Evolutionary conservation across 129 eudicot genomes (phyloP).

Genomic region (Chrysanthemum lavandulifolium): DNA sequence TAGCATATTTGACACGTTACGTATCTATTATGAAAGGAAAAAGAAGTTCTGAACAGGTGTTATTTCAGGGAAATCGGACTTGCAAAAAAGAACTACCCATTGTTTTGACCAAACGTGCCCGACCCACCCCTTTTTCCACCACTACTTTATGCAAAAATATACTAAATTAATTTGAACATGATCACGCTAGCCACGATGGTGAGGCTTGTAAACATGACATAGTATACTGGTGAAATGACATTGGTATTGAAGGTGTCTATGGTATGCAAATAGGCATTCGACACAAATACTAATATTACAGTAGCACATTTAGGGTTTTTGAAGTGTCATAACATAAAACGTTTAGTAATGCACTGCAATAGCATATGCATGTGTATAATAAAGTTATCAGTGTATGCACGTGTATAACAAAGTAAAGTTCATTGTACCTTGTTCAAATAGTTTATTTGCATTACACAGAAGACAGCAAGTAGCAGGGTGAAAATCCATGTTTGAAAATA

Average conservation of each 20-base stretch:
- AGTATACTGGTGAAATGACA: conserved; percentile 85
- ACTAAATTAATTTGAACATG: conserved; percentile 74
- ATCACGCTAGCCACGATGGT: conserved; percentile 90
- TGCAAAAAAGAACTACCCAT: too few species aligned
- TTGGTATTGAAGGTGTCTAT: conserved; percentile 76
- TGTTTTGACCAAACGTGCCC: too few species aligned
- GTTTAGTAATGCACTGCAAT: neutral
- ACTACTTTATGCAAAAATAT: neutral
- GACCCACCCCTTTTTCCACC: neutral
- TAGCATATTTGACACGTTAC: too few species aligned
- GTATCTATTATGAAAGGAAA: too few species aligned
- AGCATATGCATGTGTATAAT: too few species aligned
- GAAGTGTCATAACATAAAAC: neutral
- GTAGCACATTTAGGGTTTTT: neutral
- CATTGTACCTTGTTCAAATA: conserved; percentile 75
- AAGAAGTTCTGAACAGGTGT: neutral
- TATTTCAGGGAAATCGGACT: neutral
- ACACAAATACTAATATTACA: neutral
- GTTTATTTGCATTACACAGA: too few species aligned
- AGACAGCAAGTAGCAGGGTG: too few species aligned
- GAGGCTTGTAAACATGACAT: conserved; percentile 87
- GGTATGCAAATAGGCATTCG: conserved; percentile 56
- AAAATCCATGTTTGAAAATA: too few species aligned
- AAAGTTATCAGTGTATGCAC: neutral
- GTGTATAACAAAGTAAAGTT: neutral